Conservation (phyloP, 225 moss, liverwort and hornwort genomes). For the Thuidium tamariscinum region DNA sequence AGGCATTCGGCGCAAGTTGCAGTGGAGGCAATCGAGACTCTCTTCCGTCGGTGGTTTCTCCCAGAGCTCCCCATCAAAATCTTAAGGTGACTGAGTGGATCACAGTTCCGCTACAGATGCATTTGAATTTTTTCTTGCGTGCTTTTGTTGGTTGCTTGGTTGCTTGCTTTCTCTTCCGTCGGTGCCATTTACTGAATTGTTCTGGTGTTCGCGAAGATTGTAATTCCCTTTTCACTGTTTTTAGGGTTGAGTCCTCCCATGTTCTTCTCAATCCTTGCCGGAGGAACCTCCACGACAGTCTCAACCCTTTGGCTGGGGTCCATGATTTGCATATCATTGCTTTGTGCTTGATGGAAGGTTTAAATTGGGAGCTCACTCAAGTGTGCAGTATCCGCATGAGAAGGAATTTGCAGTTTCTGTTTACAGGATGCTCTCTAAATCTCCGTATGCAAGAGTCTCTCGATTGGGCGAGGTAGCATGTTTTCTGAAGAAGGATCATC, state of each 20-base stretch:
- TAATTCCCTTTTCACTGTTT: background rate
- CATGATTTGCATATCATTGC: background rate
- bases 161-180: background rate
- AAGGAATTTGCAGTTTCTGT: background rate
- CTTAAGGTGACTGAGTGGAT: background rate
- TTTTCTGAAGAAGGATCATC: constrained; percentile 65
- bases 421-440: background rate
- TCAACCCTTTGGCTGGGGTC: background rate
- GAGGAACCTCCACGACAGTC: background rate
- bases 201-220: background rate
- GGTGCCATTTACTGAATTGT: background rate
- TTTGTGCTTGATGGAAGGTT: background rate
- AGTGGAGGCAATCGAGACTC: background rate
- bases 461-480: constrained; percentile 46
- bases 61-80: no score
- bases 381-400: background rate
- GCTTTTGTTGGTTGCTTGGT: background rate
- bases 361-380: background rate
- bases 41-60: background rate
- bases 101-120: background rate
- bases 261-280: background rate
- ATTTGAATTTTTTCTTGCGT: background rate
- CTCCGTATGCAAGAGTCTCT: background rate
- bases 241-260: background rate
- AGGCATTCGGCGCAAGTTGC: background rate